Evolutionary conservation across 441 rosid genomes (phyloP).

Genomic region (Biscutella laevigata): DNA sequence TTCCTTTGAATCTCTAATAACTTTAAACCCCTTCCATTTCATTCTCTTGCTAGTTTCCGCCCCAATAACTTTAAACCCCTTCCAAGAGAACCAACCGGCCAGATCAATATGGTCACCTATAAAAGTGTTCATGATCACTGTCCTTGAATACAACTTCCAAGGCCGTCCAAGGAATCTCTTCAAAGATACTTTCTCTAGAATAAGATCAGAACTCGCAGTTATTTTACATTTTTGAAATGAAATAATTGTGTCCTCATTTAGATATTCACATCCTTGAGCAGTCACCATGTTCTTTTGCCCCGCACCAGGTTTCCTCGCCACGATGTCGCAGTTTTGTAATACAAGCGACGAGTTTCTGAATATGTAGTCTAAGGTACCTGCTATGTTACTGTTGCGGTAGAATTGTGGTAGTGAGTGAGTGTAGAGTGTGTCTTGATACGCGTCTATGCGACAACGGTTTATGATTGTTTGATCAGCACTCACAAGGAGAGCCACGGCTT

Average conservation of each 20-base stretch:
- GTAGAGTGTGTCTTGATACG: constrained; percentile 64
- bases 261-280: constrained; percentile 58
- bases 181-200: constrained; percentile 35
- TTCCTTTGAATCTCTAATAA: constrained; percentile 35
- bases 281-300: constrained; percentile 51
- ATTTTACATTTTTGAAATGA: constrained; percentile 55
- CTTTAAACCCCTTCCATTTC: constrained; percentile 49
- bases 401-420: constrained; percentile 54
- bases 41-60: constrained; percentile 58
- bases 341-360: constrained; percentile 56
- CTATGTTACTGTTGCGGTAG: constrained; percentile 45
- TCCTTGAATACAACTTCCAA: constrained; percentile 54
- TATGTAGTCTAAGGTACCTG: constrained; percentile 60
- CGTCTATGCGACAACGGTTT: constrained; percentile 58
- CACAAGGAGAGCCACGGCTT: constrained; percentile 65
- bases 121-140: constrained; percentile 51
- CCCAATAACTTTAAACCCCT: constrained; percentile 51
- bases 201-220: constrained; percentile 45
- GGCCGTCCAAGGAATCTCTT: constrained; percentile 48
- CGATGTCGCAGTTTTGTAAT: constrained; percentile 46
- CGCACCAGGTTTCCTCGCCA: constrained; percentile 41
- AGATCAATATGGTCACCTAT: constrained; percentile 51
- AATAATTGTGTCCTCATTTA: constrained; percentile 52
- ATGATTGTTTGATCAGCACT: constrained; percentile 55
- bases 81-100: constrained; percentile 58